These are phyloP conservation scores for Stentor roeselii DNA, from an alignment of 73 alveolate species.

Conservation along the genomic window DNA sequence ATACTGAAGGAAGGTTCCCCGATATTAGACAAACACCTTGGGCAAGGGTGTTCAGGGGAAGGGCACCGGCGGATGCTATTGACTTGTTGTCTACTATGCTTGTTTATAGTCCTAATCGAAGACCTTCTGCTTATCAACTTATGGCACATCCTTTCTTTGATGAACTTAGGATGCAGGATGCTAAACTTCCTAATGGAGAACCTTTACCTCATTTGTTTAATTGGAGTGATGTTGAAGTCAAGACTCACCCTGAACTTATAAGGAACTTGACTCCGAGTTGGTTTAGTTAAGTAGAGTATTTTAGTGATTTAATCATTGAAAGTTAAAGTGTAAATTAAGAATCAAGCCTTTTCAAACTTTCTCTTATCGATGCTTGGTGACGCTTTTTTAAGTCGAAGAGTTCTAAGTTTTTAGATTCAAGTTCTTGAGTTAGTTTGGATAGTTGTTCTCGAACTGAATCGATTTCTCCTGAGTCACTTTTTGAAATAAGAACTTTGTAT, in stretches of 20 bases:
- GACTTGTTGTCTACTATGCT: conserved; percentile 60
- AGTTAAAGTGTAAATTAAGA: no score
- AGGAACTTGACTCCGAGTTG: background rate
- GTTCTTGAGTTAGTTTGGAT: no score
- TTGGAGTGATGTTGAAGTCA: conserved; percentile 41
- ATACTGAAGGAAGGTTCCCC: conserved; percentile 85
- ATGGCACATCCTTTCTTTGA: conserved; percentile 76
- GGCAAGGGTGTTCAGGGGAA: conserved; percentile 67
- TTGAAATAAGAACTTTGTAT: no score
- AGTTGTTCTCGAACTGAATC: no score
- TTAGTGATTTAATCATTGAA: no score
- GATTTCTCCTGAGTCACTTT: no score
- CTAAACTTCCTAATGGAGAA: conserved; percentile 61
- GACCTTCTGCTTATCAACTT: conserved; percentile 69
- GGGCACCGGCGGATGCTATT: conserved; percentile 60
- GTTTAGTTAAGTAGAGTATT: no score
- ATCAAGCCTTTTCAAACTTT: no score
- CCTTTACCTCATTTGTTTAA: conserved; percentile 46
- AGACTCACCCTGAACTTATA: background rate
- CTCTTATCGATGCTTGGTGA: no score
- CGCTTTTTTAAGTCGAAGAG: no score
- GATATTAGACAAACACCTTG: conserved; percentile 83
- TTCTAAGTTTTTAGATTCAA: no score
- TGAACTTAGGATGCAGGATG: conserved; percentile 71
- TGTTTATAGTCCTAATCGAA: conserved; percentile 65